phyloP scores from a whole-genome alignment of 805 yeast genomes.

The Lipomyces sp. region DNA sequence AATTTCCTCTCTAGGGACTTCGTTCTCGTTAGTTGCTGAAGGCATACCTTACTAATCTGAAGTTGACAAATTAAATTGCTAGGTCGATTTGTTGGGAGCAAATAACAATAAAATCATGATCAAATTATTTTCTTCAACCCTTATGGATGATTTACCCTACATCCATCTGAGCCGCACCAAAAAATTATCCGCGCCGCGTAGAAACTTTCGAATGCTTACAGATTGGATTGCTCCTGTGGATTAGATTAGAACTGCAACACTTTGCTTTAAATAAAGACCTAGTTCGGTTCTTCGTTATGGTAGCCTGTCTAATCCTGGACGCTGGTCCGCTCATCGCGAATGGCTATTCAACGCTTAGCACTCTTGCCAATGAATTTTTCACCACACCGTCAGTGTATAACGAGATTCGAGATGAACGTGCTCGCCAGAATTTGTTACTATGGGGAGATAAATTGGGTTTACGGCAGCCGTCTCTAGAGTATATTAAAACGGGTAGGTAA shows the following conservation, averaged over 20 bases:
- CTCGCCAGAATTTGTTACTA: slow-evolving; percentile 73
- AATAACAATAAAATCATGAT: not conserved
- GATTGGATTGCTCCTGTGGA: not conserved
- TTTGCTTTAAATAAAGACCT: not conserved
- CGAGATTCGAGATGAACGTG: slow-evolving; percentile 85
- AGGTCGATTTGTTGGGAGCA: too few relatives aligned
- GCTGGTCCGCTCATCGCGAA: slow-evolving; percentile 95
- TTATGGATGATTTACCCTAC: not conserved
- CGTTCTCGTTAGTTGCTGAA: slow-evolving; percentile 11
- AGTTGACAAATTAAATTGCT: not conserved
- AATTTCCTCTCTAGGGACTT: slow-evolving; percentile 10
- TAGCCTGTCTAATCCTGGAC: slow-evolving; percentile 67
- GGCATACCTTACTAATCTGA: slow-evolving; percentile 7
- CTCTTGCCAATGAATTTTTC: slow-evolving; percentile 70
- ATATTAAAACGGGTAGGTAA: slow-evolving; percentile 52
- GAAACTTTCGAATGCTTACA: too few relatives aligned
- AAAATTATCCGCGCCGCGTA: not conserved
- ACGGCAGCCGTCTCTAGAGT: slow-evolving; percentile 75
- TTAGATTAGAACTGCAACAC: not conserved
- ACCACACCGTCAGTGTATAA: slow-evolving; percentile 91
- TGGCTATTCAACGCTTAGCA: slow-evolving; percentile 71
- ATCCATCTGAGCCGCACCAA: not conserved
- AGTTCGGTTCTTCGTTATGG: not conserved
- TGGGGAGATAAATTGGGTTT: slow-evolving; percentile 74
- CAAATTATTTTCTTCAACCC: not conserved